Conservation (phyloP, 2,329 filamentous ascomycete species). For the Aspergillus sp. region DNA sequence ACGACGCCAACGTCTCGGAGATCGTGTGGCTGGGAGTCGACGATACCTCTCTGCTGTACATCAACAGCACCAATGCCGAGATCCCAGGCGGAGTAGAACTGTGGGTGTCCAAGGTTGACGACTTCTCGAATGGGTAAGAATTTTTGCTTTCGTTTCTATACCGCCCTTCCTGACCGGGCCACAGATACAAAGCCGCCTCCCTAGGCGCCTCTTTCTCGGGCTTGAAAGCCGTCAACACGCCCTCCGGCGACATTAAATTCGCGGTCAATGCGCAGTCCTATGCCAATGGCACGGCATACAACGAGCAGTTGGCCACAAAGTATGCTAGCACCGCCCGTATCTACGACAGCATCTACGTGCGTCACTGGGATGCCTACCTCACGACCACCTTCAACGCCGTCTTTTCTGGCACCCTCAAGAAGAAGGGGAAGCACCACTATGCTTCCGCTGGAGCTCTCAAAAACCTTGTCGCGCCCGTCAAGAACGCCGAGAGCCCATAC, state of each 20-base stretch:
- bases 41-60: constrained; percentile 58
- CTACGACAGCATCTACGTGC: constrained; percentile 73
- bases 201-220: constrained; percentile 38
- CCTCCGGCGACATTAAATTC: constrained; percentile 50
- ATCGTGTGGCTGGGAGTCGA: constrained; percentile 73
- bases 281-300: constrained; percentile 68
- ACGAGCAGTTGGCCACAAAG: constrained; percentile 60
- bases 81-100: constrained; percentile 40
- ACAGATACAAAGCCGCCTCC: constrained; percentile 39
- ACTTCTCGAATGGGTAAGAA: constrained; percentile 34
- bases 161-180: constrained; percentile 1
- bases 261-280: constrained; percentile 62
- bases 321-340: constrained; percentile 64
- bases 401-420: constrained; percentile 65
- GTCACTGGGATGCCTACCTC: constrained; percentile 80
- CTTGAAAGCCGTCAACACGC: constrained; percentile 36
- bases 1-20: constrained; percentile 65
- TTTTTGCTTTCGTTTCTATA: not conserved
- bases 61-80: constrained; percentile 48
- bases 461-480: constrained; percentile 39
- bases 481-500: constrained; percentile 45
- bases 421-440: constrained; percentile 39
- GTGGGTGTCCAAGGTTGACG: constrained; percentile 35
- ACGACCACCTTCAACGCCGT: constrained; percentile 68
- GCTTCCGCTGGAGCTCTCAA: constrained; percentile 56